A percentile compares a stretch with the other conserved stretches of the same genome.
Evolutionary conservation across 805 yeast species (phyloP).

Genomic region (Zygosaccharomyces siamensis): DNA sequence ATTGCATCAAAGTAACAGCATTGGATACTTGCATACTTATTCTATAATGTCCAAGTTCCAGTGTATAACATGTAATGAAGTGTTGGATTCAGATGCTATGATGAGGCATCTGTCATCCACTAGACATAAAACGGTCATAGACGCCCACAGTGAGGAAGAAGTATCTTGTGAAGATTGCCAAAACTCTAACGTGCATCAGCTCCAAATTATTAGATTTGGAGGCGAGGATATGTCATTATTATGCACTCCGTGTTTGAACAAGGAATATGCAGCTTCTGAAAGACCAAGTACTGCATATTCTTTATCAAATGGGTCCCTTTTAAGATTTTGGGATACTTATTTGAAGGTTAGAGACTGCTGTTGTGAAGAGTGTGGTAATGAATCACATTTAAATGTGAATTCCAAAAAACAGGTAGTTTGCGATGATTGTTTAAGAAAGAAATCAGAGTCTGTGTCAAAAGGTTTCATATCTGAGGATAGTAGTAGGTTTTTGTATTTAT

Average conservation of each 20-base stretch:
- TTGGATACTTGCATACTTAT: neutral
- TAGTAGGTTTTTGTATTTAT: constrained; percentile 43
- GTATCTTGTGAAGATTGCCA: constrained; percentile 54
- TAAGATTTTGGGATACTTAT: constrained; percentile 45
- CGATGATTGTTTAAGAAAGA: constrained; percentile 38
- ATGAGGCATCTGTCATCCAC: constrained; percentile 50
- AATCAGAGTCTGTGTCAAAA: constrained; percentile 11
- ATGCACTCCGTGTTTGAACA: constrained; percentile 44
- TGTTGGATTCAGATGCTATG: constrained; percentile 38
- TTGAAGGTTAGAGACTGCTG: constrained; percentile 46
- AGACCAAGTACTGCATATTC: constrained; percentile 48
- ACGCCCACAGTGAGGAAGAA: constrained; percentile 37
- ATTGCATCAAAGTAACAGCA: neutral
- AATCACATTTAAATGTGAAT: constrained; percentile 39
- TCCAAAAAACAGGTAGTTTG: constrained; percentile 37
- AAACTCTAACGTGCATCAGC: constrained; percentile 49
- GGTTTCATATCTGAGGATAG: constrained; percentile 43
- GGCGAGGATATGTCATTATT: constrained; percentile 50
- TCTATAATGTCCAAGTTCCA: constrained; percentile 28
- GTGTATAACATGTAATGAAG: constrained; percentile 44
- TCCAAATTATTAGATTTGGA: constrained; percentile 48
- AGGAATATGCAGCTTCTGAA: constrained; percentile 34
- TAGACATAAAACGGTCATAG: constrained; percentile 47
- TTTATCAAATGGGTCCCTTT: constrained; percentile 51
- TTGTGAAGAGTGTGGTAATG: constrained; percentile 44